phyloP scores from a whole-genome alignment of 2,329 filamentous ascomycete species.

The Alternaria longipes region DNA sequence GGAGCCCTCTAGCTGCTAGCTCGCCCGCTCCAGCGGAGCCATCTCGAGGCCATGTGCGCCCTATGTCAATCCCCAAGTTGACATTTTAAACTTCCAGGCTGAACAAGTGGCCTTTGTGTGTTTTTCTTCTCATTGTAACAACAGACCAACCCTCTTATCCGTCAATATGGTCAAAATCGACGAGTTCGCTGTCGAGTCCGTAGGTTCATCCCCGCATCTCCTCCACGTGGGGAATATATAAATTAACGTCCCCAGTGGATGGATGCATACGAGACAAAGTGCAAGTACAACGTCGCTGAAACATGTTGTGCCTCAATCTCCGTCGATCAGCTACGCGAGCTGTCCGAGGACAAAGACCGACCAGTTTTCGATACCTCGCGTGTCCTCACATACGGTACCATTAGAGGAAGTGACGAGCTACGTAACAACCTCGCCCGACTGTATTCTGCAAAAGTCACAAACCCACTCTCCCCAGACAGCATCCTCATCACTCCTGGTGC shows the following conservation, averaged over 20 bases:
- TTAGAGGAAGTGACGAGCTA: conserved; percentile 71
- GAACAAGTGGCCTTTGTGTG: background rate
- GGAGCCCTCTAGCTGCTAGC: conserved; percentile 12
- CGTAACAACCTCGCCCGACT: conserved; percentile 71
- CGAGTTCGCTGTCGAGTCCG: conserved; percentile 76
- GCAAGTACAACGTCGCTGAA: conserved; percentile 76
- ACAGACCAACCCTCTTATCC: background rate
- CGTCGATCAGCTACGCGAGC: conserved; percentile 68
- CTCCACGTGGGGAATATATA: conserved; percentile 5
- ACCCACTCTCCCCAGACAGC: conserved; percentile 65
- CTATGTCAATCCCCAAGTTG: conserved; percentile 25
- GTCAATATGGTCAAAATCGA: conserved; percentile 65
- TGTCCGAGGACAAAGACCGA: conserved; percentile 65
- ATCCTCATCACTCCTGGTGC: conserved; percentile 82
- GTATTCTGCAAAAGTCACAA: conserved; percentile 66
- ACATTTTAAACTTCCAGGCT: background rate
- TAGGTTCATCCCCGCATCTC: conserved; percentile 51
- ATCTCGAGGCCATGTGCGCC: conserved; percentile 17
- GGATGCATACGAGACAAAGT: conserved; percentile 62
- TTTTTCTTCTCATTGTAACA: background rate
- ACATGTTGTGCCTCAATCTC: conserved; percentile 81
- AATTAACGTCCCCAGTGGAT: conserved; percentile 59
- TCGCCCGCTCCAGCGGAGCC: conserved; percentile 20
- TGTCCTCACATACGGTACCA: conserved; percentile 76
- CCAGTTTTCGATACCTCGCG: conserved; percentile 62